A percentile compares a stretch with the other conserved stretches of the same genome.
Conservation (phyloP, 148 eudicot genomes). For the Rhododendron williamsianum region DNA sequence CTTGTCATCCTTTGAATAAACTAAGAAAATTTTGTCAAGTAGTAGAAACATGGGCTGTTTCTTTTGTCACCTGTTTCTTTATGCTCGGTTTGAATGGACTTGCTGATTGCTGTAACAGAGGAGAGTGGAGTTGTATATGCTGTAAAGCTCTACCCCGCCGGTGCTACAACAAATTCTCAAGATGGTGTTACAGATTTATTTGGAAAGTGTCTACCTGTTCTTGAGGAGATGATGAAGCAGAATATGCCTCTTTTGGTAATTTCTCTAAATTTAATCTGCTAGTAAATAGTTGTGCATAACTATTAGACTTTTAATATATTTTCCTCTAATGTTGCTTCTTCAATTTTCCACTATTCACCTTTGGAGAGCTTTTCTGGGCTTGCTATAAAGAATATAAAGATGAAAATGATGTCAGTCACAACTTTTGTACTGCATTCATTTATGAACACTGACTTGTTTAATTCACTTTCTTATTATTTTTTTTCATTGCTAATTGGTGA, state of each 20-base stretch:
- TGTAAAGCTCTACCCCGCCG: slow-evolving; percentile 94
- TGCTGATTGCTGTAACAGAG: slow-evolving; percentile 36
- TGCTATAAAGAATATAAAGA: background rate
- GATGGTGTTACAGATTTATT: slow-evolving; percentile 96
- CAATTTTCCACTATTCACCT: background rate
- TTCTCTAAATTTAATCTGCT: slow-evolving; percentile 1
- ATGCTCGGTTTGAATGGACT: background rate
- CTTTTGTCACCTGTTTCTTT: background rate
- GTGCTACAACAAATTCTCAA: slow-evolving; percentile 98
- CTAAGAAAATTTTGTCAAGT: background rate
- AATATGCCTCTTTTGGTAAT: slow-evolving; percentile 83
- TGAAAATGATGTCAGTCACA: background rate
- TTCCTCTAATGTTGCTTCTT: background rate
- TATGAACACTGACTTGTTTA: background rate
- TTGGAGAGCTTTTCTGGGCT: background rate
- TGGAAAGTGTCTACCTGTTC: slow-evolving; percentile 84
- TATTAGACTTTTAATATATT: background rate
- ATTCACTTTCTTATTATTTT: background rate
- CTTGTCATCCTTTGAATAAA: background rate
- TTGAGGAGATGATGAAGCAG: slow-evolving; percentile 85
- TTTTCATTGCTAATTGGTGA: background rate
- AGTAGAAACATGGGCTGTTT: background rate
- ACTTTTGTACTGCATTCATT: background rate
- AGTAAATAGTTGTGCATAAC: too few species aligned
- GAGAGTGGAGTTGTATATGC: slow-evolving; percentile 80